Evolutionary conservation across 352 stramenopile species (phyloP).

Genomic region (Globisporangium barbulae): DNA sequence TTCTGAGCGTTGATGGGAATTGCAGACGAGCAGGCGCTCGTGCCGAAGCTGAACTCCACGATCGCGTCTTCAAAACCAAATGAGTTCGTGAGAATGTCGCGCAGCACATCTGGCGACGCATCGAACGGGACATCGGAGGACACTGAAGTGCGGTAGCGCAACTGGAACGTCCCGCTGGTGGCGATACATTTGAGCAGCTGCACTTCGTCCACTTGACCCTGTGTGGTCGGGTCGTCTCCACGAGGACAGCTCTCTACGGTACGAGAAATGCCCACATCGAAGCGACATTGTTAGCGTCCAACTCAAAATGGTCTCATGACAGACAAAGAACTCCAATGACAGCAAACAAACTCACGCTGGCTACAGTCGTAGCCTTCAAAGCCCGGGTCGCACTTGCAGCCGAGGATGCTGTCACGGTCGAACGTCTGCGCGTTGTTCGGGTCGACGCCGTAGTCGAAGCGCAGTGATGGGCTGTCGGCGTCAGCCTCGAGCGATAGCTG

Average conservation of each 20-base stretch:
- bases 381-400: constrained; percentile 89
- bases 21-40: constrained; percentile 32
- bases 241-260: constrained; percentile 69
- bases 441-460: constrained; percentile 64
- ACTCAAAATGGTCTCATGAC: neutral
- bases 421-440: constrained; percentile 72
- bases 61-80: constrained; percentile 49
- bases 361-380: constrained; percentile 91
- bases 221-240: constrained; percentile 84
- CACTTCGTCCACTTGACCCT: constrained; percentile 78
- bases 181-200: constrained; percentile 72
- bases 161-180: constrained; percentile 49
- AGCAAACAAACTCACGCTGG: constrained; percentile 27
- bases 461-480: constrained; percentile 39
- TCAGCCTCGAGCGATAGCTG: constrained; percentile 62
- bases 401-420: constrained; percentile 73
- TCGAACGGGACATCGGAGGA: constrained; percentile 66
- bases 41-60: constrained; percentile 42
- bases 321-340: neutral
- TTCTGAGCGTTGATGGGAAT: constrained; percentile 23
- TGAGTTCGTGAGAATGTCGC: constrained; percentile 43
- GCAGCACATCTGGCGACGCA: constrained; percentile 30
- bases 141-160: constrained; percentile 49
- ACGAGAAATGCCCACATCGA: neutral
- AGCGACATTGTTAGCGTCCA: neutral